A percentile compares a stretch with the other conserved stretches of the same genome.
phyloP scores from a whole-genome alignment of 1,284 basidiomycete genomes.

The Melampsora larici-populina region DNA sequence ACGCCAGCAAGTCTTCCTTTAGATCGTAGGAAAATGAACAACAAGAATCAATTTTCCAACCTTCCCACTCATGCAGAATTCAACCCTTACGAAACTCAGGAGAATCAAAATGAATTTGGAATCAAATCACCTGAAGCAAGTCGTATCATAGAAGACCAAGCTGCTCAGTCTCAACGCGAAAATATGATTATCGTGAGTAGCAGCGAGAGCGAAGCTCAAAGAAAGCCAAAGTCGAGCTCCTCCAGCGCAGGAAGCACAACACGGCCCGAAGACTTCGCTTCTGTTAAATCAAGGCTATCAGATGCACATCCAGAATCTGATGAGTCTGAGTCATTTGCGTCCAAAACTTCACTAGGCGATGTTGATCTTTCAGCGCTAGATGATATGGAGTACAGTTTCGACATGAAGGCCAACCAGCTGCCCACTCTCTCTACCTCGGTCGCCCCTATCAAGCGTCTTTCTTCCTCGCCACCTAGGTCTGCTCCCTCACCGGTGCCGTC shows the following conservation, averaged over 20 bases:
- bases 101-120: background rate
- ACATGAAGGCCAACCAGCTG: conserved; percentile 1
- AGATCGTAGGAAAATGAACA: background rate
- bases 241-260: conserved; percentile 14
- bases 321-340: background rate
- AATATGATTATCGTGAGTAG: conserved; percentile 20
- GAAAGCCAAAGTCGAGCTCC: background rate
- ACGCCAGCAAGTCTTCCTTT: conserved; percentile 26
- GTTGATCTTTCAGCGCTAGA: conserved; percentile 21
- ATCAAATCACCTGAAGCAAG: conserved; percentile 27
- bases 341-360: conserved; percentile 32
- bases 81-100: background rate
- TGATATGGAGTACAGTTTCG: conserved; percentile 9
- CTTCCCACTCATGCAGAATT: background rate
- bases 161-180: conserved; percentile 6
- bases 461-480: background rate
- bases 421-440: background rate
- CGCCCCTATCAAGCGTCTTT: background rate
- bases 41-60: background rate
- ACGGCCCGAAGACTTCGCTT: conserved; percentile 1
- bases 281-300: background rate
- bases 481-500: conserved; percentile 14
- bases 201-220: conserved; percentile 28
- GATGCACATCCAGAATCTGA: background rate
- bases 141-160: conserved; percentile 30